Evolutionary conservation across 495 filamentous ascomycete species (phyloP), one percentile per base, ranked within the genome.

Genomic region (Penicillium maclennaniae): DNA sequence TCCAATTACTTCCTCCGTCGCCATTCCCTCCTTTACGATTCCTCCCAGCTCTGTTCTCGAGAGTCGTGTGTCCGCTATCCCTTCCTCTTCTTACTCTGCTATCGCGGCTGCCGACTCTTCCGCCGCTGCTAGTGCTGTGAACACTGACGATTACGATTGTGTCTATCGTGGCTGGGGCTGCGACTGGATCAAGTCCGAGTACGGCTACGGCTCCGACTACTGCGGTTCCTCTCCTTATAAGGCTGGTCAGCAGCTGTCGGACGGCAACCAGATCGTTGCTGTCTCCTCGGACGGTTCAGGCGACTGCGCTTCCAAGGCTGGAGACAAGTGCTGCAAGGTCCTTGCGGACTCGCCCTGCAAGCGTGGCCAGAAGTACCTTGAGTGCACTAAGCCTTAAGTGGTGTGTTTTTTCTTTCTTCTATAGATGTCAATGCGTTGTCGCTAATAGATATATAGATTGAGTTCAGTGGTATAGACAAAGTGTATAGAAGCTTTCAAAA

Each of bases 321-420:
- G 52, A 4, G 0, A 6, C 0, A 15, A 34, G 25, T 60, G 57
- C 44, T 55, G 57, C 49, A 42, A 55, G 40, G 44, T 45, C 19
- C 26, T 60, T 3, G 51, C 51, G 6, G 44, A 47, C 8, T 9
- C 14, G 8, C 47, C 52, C 26, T 60, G 57, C 48, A 43, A 38
- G 17, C 7, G 20, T 26, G 52, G 52, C 6, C 48, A 60, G 52
- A 60, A 55, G 52, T 55, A 55, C 34, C 44, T 60, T 25, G 44
- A 60, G 28, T 60, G 57, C 36, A 4, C 31, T 17, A 51, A 38
- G 46, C 46, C 46, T 45, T 49, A 49, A 42, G 36, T 9, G 43
- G 42, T 36, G 25, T 37, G 54, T 40, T 6, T 34, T 12, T 37
- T 40, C 38, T 14, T 40, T 40, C 28, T 8, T 8, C 27, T 7